phyloP scores from a whole-genome alignment of 2,329 filamentous ascomycete species.

The Phoma herbarum region DNA sequence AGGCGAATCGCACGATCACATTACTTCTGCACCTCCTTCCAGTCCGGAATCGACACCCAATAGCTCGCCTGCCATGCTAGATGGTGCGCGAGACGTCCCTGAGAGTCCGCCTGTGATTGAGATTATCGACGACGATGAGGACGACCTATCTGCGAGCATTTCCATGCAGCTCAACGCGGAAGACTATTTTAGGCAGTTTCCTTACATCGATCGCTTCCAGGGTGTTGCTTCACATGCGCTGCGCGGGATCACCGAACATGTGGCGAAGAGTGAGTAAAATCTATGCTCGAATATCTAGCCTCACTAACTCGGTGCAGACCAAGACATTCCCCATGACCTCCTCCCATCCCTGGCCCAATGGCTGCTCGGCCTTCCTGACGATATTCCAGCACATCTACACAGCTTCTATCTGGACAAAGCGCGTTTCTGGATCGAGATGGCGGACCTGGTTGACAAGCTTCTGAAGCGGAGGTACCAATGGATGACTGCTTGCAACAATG shows the following conservation, averaged over 20 bases:
- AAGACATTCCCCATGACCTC: conserved; percentile 25
- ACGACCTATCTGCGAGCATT: conserved; percentile 22
- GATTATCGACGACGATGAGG: conserved; percentile 49
- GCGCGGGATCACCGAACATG: conserved; percentile 31
- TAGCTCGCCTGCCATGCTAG: conserved; percentile 27
- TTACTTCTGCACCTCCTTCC: neutral
- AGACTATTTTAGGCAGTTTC: conserved; percentile 46
- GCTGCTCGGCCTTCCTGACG: conserved; percentile 41
- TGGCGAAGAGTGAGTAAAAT: conserved; percentile 36
- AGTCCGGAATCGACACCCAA: neutral
- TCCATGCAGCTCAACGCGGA: conserved; percentile 37
- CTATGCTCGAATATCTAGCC: neutral
- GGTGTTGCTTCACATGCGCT: conserved; percentile 1
- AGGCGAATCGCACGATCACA: conserved; percentile 24
- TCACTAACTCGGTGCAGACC: conserved; percentile 11
- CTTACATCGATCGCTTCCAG: conserved; percentile 27
- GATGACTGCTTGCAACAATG: conserved; percentile 21
- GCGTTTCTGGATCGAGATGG: conserved; percentile 49
- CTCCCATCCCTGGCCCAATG: conserved; percentile 38
- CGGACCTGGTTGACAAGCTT: conserved; percentile 38
- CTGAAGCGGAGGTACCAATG: conserved; percentile 38
- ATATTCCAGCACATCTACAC: conserved; percentile 28
- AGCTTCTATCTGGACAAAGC: conserved; percentile 40
- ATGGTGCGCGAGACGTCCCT: conserved; percentile 26
- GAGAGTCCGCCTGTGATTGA: conserved; percentile 51